Base-by-base conservation (phyloP, 2,329 filamentous ascomycete genomes). In the Fonsecaea nubica region DNA sequence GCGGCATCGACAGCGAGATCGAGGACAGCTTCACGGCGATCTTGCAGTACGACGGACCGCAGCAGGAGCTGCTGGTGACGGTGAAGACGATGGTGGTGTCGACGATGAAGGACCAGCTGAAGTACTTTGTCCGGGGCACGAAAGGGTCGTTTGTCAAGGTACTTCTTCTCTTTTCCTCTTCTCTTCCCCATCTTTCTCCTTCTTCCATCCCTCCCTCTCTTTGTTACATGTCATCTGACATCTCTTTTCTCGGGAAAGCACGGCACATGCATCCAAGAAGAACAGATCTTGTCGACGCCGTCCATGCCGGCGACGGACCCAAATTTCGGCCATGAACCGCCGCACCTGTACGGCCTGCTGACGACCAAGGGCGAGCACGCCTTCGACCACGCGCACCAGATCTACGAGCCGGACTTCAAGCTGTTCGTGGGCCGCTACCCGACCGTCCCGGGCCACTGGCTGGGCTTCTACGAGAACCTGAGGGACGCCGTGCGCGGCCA, bases 91-190 rank as follows among this genome's bases (percentile, higher is more conserved):
- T 84, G 50, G 85, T 90, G 25, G 81, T 92, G 54, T 90, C 87
- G 74, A 85, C 86, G 3, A 90, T 93, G 78, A 81, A 81, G 25
- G 81, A 86, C 68, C 91, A 94, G 80, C 81, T 90, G 65, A 82
- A 91, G 55, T 94, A 89, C 81, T 93, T 91, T 90, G 82, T 93
- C 10, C 83, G 91, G 32, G 91, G 91, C 18, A 86, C 86, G 15
- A 87, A 89, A 77, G 91, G 90, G 0, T 90, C 86, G 74, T 93
- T 89, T 79, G 89, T 86, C 80, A 93, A 93, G 67, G 62, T 64
- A 25, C 2, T 25, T 25, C 25, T 52, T 52, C n/a, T 15, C 4
- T 40, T 13, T 40, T 13, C 38, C 45, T 8, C 56, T 33, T 33
- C 3, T 1, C 32, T 18, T 15, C 4, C 18, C 32, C 25, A 25